Base-by-base conservation (phyloP, 139 green algal genomes). In the Tetradesmus lagerheimii region DNA sequence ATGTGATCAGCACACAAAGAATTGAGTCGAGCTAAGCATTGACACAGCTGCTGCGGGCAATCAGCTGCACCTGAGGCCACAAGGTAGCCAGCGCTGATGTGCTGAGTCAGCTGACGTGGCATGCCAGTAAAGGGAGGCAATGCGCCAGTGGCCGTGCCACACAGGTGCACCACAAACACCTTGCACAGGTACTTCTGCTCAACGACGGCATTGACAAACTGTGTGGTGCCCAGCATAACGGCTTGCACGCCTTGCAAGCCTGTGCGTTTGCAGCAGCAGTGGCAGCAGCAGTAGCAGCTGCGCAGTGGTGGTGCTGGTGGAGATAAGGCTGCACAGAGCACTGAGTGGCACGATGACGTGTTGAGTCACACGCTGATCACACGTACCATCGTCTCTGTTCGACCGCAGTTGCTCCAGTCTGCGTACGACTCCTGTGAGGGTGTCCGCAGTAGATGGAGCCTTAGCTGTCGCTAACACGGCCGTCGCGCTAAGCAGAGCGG, bases 201-300 rank as follows among this genome's bases (percentile, higher is more conserved):
- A 6, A 93, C 37, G 23, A 78, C 25, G 0, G 92, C 92, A 23
- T 94, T 94, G 3, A 94, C 89, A 91, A 94, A 93, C 80, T 92
- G 92, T 0, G 90, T 94, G 1, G 92, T 94, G 25, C 92, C 92
- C 57, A 94, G 39, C 66, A 90, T 93, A 38, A 90, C 85, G 2
- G 75, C 67, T 14, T 25, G 35, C 8, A 94, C 47, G 6, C 86
- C 85, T 66, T 45, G 20, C 0, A 67, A 35, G 20, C 79, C 92
- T 93, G 89, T 75, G 31, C 31, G 37, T 50, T 29, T 4, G 39
- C 39, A 57, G 78, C 78, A 80, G 78, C 38, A 62, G 18, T 16
- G 35, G 35, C 82, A 71, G 39, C 15, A n/a, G 79, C 38, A 67
- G 39, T 23, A 67, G 27, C 37, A 80, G 14, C 14, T 15, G 71